Conservation (phyloP, 768 basidiomycete species). For the Boletus subcaerulescens region DNA sequence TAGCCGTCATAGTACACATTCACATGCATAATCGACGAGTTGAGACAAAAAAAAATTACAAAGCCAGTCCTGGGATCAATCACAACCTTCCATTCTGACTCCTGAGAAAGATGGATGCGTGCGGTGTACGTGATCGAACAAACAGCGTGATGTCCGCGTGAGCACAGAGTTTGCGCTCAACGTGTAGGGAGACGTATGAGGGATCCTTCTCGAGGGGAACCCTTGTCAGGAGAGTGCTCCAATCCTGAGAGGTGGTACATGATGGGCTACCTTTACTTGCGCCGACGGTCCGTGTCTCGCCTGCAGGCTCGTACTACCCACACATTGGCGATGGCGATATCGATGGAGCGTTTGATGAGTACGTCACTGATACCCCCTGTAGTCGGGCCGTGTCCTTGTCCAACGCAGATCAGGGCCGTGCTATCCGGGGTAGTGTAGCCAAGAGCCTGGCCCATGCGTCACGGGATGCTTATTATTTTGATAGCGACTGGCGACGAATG, state of each 20-base stretch:
- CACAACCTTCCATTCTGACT: slow-evolving; percentile 10
- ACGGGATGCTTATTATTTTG: too few relatives aligned
- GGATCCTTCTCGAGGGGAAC: slow-evolving; percentile 1
- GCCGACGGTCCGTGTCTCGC: too few relatives aligned
- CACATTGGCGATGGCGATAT: neutral
- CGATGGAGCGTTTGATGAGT: too few relatives aligned
- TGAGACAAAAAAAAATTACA: neutral
- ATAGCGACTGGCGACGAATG: neutral
- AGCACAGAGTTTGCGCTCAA: neutral
- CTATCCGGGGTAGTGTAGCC: neutral
- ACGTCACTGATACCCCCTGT: too few relatives aligned
- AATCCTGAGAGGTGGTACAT: neutral
- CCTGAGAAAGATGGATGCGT: slow-evolving; percentile 5
- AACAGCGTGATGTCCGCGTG: neutral
- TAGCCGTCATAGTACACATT: neutral
- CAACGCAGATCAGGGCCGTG: slow-evolving; percentile 18
- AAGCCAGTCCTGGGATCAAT: slow-evolving; percentile 6
- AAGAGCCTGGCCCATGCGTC: neutral
- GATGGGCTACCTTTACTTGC: too few relatives aligned
- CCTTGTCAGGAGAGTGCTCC: neutral
- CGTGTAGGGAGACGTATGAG: slow-evolving; percentile 10
- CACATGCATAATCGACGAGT: neutral
- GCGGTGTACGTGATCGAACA: slow-evolving; percentile 2
- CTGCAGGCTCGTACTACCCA: neutral
- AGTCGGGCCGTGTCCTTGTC: neutral